These are phyloP conservation scores for Cubamyces lactineus DNA, from an alignment of 768 basidiomycete genomes.

Conservation along the genomic window DNA sequence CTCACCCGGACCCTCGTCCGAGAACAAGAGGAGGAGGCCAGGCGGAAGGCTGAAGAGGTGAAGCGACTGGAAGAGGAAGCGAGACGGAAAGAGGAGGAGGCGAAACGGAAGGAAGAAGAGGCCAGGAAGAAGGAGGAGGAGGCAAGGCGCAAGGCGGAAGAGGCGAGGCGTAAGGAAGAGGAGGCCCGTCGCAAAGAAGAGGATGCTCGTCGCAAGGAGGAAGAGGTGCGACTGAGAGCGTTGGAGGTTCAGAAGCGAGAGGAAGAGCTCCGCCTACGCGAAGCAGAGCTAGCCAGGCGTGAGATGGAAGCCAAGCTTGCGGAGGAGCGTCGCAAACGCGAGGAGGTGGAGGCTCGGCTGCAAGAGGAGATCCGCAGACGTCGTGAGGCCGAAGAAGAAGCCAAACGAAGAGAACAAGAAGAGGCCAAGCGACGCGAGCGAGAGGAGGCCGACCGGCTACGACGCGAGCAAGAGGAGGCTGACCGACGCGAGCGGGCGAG, in stretches of 20 bases:
- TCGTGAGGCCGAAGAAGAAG: conserved; percentile 30
- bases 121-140: conserved; percentile 21
- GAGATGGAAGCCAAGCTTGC: conserved; percentile 33
- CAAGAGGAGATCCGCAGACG: conserved; percentile 37
- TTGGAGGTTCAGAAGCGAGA: conserved; percentile 26
- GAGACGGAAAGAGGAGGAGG: conserved; percentile 17
- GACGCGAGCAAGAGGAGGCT: conserved; percentile 20
- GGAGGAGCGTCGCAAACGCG: conserved; percentile 33
- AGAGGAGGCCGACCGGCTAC: conserved; percentile 23
- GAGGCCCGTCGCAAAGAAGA: conserved; percentile 29
- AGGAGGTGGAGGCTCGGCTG: conserved; percentile 38
- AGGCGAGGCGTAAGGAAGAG: conserved; percentile 26
- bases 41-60: conserved; percentile 29
- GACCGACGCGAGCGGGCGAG: conserved; percentile 19
- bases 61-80: conserved; percentile 23
- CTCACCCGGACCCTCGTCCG: conserved; percentile 12
- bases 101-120: conserved; percentile 15
- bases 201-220: conserved; percentile 29
- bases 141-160: conserved; percentile 24
- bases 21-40: conserved; percentile 23
- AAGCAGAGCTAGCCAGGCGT: conserved; percentile 33
- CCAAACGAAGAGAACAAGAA: conserved; percentile 35
- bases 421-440: conserved; percentile 35
- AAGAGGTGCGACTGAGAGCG: conserved; percentile 31
- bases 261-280: conserved; percentile 39